Conservation (phyloP, 2,329 filamentous ascomycete genomes). For the Didymella exigua region DNA sequence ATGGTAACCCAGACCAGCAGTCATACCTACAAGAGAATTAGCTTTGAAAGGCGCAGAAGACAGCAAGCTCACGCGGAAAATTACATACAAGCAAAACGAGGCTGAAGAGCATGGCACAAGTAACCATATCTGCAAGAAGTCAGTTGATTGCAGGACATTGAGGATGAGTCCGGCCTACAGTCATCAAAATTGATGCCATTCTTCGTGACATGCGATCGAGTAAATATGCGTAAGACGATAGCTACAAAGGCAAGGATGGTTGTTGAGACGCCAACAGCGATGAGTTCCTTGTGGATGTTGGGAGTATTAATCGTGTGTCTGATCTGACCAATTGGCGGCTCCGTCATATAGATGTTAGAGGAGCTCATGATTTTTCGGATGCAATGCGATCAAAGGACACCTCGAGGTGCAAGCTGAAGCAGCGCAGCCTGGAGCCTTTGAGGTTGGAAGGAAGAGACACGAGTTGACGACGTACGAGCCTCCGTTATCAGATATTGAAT, state of each 20-base stretch:
- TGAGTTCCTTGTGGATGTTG: not conserved
- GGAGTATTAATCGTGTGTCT: not conserved
- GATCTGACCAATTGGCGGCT: not conserved
- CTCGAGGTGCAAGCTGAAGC: not conserved
- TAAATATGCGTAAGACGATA: conserved; percentile 10
- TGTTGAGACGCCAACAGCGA: not conserved
- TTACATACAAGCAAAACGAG: not conserved
- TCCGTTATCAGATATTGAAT: not conserved
- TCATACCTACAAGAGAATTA: conserved; percentile 3
- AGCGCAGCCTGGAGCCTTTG: not conserved
- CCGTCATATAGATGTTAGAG: not conserved
- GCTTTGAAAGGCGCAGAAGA: not conserved
- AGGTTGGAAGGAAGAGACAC: not conserved
- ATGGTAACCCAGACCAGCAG: conserved; percentile 13
- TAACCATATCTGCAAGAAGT: not conserved
- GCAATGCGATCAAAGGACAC: not conserved
- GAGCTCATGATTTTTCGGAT: not conserved
- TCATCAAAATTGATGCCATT: conserved; percentile 9
- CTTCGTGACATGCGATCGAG: conserved; percentile 4
- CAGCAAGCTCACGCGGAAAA: not conserved
- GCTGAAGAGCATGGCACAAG: not conserved
- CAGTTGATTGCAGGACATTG: not conserved
- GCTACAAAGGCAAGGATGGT: conserved; percentile 1
- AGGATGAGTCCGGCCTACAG: not conserved
- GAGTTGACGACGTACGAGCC: not conserved